These are phyloP conservation scores for Candida berthetii DNA, from an alignment of 805 yeast species.

Conservation along the genomic window DNA sequence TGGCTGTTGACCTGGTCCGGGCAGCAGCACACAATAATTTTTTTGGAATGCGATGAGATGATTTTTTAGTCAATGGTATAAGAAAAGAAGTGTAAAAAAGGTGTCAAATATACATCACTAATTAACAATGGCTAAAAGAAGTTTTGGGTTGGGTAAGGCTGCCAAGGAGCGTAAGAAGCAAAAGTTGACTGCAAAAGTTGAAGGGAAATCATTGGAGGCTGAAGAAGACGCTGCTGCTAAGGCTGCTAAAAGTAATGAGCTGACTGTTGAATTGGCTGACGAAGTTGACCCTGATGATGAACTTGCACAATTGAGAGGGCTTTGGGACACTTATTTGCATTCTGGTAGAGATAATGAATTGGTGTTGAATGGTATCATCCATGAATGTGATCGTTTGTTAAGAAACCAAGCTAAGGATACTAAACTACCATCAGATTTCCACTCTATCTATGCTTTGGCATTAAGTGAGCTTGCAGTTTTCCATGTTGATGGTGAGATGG, in stretches of 20 bases:
- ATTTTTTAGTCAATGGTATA: background rate
- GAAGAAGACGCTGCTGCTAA: conserved; percentile 7
- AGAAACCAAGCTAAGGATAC: conserved; percentile 28
- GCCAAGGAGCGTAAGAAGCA: conserved; percentile 40
- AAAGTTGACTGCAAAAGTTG: conserved; percentile 19
- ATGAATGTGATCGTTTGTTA: conserved; percentile 81
- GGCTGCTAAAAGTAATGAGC: conserved; percentile 25
- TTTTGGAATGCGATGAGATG: background rate
- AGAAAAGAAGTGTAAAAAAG: background rate
- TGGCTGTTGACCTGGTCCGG: background rate
- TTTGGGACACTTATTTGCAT: conserved; percentile 58
- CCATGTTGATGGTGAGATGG: conserved; percentile 36
- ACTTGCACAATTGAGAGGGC: conserved; percentile 64
- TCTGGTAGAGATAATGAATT: conserved; percentile 57
- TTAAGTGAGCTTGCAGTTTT: conserved; percentile 58
- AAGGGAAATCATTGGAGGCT: conserved; percentile 8
- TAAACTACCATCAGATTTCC: conserved; percentile 46
- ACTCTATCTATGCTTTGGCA: conserved; percentile 69
- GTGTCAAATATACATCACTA: background rate
- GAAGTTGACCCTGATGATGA: conserved; percentile 74
- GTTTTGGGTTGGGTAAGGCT: conserved; percentile 58
- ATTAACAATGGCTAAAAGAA: conserved; percentile 51
- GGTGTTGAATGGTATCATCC: conserved; percentile 78
- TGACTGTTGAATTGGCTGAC: conserved; percentile 63
- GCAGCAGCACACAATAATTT: too few relatives aligned